A percentile compares a stretch with the other conserved stretches of the same genome.
These are phyloP conservation scores for Coniochaeta hoffmannii DNA, from an alignment of 2,329 filamentous ascomycete species.

Conservation along the genomic window DNA sequence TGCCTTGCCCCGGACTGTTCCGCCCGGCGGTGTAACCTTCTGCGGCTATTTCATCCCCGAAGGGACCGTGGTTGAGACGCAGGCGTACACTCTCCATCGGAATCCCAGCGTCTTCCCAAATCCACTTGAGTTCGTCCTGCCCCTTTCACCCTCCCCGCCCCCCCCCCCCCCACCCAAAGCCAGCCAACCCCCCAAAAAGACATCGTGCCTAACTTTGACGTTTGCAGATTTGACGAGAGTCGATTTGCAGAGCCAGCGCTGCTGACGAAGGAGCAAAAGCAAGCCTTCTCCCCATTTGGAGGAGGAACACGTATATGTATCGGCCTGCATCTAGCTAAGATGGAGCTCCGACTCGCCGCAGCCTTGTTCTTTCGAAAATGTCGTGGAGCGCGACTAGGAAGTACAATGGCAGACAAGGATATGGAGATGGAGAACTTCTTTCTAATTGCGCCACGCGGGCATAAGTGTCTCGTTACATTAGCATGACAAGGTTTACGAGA, in stretches of 20 bases:
- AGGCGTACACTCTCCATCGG: slow-evolving; percentile 27
- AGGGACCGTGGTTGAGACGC: slow-evolving; percentile 22
- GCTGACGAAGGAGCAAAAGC: neutral
- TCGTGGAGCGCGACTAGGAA: neutral
- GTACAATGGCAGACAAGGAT: neutral
- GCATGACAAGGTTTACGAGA: too few species aligned
- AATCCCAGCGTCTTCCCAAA: slow-evolving; percentile 20
- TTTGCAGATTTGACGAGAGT: neutral
- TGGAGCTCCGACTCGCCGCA: neutral
- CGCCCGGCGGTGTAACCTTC: slow-evolving; percentile 18
- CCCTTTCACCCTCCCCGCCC: too few species aligned
- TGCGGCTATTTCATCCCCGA: slow-evolving; percentile 21
- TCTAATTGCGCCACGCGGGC: neutral
- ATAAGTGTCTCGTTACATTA: neutral
- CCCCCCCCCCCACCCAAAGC: too few species aligned
- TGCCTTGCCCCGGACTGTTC: slow-evolving; percentile 18
- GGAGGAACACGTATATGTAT: neutral
- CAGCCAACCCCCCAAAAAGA: too few species aligned
- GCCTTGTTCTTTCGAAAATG: neutral
- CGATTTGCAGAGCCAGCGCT: neutral
- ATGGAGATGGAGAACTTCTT: neutral
- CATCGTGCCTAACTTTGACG: neutral
- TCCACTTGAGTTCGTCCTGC: slow-evolving; percentile 8
- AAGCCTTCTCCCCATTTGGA: neutral
- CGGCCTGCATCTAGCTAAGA: neutral